Percentiles rank a stretch among this genome's conserved stretches.
Evolutionary conservation across 108 stramenopile genomes (phyloP).

Genomic region (Bacterosira constricta): DNA sequence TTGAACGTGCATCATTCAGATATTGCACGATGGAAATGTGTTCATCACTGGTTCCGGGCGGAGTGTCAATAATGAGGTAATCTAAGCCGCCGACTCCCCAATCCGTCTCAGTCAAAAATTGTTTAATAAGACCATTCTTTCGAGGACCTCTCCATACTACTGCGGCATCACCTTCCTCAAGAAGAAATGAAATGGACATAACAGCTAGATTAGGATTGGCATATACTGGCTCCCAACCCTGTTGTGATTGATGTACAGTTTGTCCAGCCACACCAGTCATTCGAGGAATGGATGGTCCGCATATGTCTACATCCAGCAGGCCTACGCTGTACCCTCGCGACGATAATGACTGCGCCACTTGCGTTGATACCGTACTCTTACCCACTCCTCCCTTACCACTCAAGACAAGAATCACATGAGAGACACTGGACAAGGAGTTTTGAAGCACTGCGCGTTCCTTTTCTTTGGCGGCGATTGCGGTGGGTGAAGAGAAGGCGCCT

Average conservation of each 20-base stretch:
- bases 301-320: constrained; percentile 97
- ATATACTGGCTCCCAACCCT: constrained; percentile 99
- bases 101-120: constrained; percentile 95
- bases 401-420: constrained; percentile 93
- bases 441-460: constrained; percentile 59
- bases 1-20: constrained; percentile 81
- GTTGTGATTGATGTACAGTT: constrained; percentile 85
- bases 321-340: constrained; percentile 92
- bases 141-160: constrained; percentile 99
- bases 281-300: constrained; percentile 96
- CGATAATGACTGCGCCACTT: constrained; percentile 92
- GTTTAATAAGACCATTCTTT: constrained; percentile 99
- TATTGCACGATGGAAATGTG: constrained; percentile 99
- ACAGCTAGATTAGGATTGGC: constrained; percentile 89
- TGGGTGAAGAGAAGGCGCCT: constrained; percentile 77
- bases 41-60: constrained; percentile 99
- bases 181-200: constrained; percentile 97
- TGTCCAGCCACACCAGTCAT: constrained; percentile 78
- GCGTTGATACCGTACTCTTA: constrained; percentile 94
- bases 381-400: constrained; percentile 99
- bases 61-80: constrained; percentile 98
- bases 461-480: constrained; percentile 63
- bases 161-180: constrained; percentile 92
- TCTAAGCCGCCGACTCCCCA: constrained; percentile 92
- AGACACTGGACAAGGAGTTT: constrained; percentile 80